Conservation (phyloP, 2,329 filamentous ascomycete species). For the Xylariaceae sp. region DNA sequence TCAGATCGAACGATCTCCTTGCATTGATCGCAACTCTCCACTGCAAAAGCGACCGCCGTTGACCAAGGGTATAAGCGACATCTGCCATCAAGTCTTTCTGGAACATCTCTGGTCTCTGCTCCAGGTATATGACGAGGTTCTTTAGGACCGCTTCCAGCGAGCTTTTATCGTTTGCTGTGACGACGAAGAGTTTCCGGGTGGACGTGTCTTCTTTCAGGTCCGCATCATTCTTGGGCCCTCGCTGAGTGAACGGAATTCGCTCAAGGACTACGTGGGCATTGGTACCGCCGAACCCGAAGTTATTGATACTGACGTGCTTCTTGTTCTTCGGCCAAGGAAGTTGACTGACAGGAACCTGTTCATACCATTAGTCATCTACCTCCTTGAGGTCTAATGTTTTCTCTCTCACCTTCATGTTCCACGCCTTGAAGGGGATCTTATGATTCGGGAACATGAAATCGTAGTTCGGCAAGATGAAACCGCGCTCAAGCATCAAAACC, state of each 20-base stretch:
- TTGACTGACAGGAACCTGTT: constrained; percentile 38
- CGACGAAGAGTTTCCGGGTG: constrained; percentile 38
- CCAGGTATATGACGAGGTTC: constrained; percentile 38
- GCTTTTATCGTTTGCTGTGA: constrained; percentile 39
- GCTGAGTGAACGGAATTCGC: constrained; percentile 34
- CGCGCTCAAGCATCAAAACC: constrained; percentile 46
- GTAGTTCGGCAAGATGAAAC: constrained; percentile 45
- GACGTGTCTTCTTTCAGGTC: constrained; percentile 32
- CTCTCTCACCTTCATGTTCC: constrained; percentile 39
- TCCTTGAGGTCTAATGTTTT: background rate
- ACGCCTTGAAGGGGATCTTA: constrained; percentile 45
- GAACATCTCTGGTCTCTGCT: constrained; percentile 41
- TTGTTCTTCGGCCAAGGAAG: constrained; percentile 45
- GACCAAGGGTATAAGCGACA: constrained; percentile 44
- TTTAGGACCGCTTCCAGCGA: constrained; percentile 36
- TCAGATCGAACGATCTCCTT: constrained; percentile 41
- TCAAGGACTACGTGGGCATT: constrained; percentile 31
- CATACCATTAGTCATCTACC: background rate
- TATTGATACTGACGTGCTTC: constrained; percentile 41
- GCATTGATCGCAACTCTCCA: constrained; percentile 42
- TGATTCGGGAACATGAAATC: constrained; percentile 47
- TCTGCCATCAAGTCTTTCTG: constrained; percentile 41
- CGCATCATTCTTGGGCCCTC: constrained; percentile 30
- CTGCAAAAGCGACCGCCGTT: constrained; percentile 40
- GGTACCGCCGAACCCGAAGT: constrained; percentile 32